Base-by-base conservation (phyloP, 2,329 filamentous ascomycete genomes). In the Graphilbum ipis-grandicollis region DNA sequence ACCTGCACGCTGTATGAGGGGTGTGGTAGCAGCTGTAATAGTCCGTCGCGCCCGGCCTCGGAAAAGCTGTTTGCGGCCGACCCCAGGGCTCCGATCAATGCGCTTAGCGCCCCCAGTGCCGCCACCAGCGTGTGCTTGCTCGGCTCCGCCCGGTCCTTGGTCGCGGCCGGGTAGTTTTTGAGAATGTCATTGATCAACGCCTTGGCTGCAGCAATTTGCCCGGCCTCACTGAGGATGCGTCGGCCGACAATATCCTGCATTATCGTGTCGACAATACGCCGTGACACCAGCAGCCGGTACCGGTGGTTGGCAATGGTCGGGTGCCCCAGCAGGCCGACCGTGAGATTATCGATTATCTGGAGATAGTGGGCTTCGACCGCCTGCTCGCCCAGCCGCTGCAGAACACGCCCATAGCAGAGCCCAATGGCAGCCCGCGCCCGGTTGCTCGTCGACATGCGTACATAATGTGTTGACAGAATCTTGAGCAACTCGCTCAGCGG, bases 1-100 rank as follows among this genome's bases (percentile, higher is more conserved):
- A 96, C 75, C 51, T 98, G 90, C 2, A 98, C 90, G 5, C 85
- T 90, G 55, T 96, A 96, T 56, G 84, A 94, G 1, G 86, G 84
- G 55, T 98, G 90, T 48, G 93, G 83, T 19, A 96, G 63, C 6
- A 93, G 82, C 53, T 94, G 85, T 29, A 96, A 63, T 23, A 98
- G 61, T 4, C 80, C 80, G 53, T 98, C 90, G 35, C 88, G 73
- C 52, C 84, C 93, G 13, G 68, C 54, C 44, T 98, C 92, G 8
- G 84, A 80, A 47, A 94, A 75, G 37, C 63, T 64, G 43, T 76
- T 81, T 25, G 82, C 71, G 3, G 86, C 86, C 17, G 88, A 88
- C 4, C 86, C 88, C 4, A 98, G 65, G 0, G 73, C 79, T 30
- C 68, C 65, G 42, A 94, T 79, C 25, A 98, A 62, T 4, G 83